Evolutionary conservation across 768 basidiomycete species (phyloP).

Genomic region (Calocybe indica): DNA sequence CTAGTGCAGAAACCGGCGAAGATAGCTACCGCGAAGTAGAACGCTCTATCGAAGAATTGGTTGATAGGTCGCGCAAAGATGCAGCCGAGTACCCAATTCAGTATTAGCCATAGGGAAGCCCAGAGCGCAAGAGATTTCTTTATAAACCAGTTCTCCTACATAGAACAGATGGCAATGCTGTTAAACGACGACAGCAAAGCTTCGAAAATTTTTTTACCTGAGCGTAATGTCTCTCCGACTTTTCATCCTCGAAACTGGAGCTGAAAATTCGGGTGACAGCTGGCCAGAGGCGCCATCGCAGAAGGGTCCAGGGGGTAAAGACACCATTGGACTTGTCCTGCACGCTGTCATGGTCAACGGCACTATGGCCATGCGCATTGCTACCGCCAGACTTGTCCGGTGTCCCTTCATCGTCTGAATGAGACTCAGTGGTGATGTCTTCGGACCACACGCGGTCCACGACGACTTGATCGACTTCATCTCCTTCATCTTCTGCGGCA

Average conservation of each 20-base stretch:
- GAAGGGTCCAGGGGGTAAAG: slow-evolving; percentile 22
- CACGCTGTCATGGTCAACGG: slow-evolving; percentile 29
- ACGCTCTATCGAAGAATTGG: slow-evolving; percentile 49
- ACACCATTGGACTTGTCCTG: slow-evolving; percentile 24
- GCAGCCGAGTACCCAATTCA: slow-evolving; percentile 64
- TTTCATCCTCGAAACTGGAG: slow-evolving; percentile 54
- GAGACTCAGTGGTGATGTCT: slow-evolving; percentile 45
- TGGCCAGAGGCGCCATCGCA: slow-evolving; percentile 57
- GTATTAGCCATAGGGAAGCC: slow-evolving; percentile 57
- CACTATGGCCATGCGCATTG: slow-evolving; percentile 24
- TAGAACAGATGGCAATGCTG: neutral
- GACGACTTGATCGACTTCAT: slow-evolving; percentile 63
- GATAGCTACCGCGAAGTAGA: slow-evolving; percentile 47
- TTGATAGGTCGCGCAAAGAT: slow-evolving; percentile 38
- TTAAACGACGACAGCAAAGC: too few species aligned
- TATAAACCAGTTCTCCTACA: slow-evolving; percentile 68
- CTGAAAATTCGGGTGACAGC: slow-evolving; percentile 50
- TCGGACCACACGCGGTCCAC: slow-evolving; percentile 70
- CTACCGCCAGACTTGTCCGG: slow-evolving; percentile 43
- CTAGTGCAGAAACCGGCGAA: slow-evolving; percentile 4
- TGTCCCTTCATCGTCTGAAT: slow-evolving; percentile 43
- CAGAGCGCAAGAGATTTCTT: slow-evolving; percentile 61
- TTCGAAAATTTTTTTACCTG: slow-evolving; percentile 20
- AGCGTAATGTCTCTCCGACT: slow-evolving; percentile 38
- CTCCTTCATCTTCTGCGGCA: slow-evolving; percentile 20